These are phyloP conservation scores for Gracilaria domingensis DNA, from an alignment of 23 red algal genomes.

Conservation along the genomic window DNA sequence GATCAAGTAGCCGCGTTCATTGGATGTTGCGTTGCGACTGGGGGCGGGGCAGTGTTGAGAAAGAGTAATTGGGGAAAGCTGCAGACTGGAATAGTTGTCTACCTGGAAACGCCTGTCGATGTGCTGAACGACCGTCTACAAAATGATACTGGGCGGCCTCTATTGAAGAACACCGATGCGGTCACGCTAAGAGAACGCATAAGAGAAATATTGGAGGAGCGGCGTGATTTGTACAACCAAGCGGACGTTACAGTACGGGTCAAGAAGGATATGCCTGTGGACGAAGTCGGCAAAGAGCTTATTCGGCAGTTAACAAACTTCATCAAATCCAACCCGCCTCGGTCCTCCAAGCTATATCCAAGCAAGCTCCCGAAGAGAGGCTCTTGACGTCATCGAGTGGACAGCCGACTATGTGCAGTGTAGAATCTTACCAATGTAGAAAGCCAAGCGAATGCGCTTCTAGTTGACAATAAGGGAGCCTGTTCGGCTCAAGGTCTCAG, in stretches of 20 bases:
- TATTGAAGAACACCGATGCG: constrained; percentile 55
- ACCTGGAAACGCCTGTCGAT: constrained; percentile 62
- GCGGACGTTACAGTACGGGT: constrained; percentile 82
- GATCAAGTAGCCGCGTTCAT: constrained; percentile 64
- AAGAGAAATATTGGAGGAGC: constrained; percentile 59
- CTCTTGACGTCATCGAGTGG: neutral
- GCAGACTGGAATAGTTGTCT: constrained; percentile 89
- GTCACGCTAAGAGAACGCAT: constrained; percentile 30
- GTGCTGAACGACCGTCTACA: constrained; percentile 70
- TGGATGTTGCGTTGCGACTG: constrained; percentile 75
- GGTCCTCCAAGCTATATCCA: constrained; percentile 21
- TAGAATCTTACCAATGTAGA: too few relatives aligned
- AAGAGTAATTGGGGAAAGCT: constrained; percentile 80
- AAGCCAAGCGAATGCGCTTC: too few relatives aligned
- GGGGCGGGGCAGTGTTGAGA: constrained; percentile 84
- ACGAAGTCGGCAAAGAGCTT: constrained; percentile 38
- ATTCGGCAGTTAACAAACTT: constrained; percentile 54
- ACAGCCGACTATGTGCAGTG: neutral
- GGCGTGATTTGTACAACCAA: constrained; percentile 76
- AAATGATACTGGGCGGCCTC: constrained; percentile 70
- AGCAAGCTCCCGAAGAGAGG: constrained; percentile 42
- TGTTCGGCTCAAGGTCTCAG: too few relatives aligned
- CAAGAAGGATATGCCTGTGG: constrained; percentile 26
- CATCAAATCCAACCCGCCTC: constrained; percentile 80
- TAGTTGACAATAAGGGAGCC: too few relatives aligned